Evolutionary conservation across 2,329 filamentous ascomycete species (phyloP).

Genomic region (Nemania sp.): DNA sequence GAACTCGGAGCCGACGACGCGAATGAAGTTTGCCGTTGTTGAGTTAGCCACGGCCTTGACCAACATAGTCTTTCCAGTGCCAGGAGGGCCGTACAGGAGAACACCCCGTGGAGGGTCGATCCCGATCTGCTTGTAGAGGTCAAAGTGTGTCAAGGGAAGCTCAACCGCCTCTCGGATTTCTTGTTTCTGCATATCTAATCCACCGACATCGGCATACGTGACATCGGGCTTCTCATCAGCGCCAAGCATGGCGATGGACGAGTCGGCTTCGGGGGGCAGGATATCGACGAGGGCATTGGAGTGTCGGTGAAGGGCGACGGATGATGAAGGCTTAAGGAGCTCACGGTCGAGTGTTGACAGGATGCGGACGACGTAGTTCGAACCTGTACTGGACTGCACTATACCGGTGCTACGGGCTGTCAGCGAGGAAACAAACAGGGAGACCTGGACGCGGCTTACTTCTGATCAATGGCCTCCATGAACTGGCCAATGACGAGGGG

Average conservation of each 20-base stretch:
- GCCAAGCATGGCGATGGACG: constrained; percentile 97
- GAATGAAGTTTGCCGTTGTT: constrained; percentile 97
- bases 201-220: constrained; percentile 97
- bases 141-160: constrained; percentile 95
- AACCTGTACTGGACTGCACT: constrained; percentile 97
- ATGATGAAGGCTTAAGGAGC: constrained; percentile 96
- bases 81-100: constrained; percentile 93
- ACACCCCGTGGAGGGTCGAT: constrained; percentile 98
- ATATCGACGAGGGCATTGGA: constrained; percentile 99
- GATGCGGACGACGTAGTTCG: constrained; percentile 98
- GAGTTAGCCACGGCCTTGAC: constrained; percentile 99
- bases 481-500: constrained; percentile 98
- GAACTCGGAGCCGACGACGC: constrained; percentile 97
- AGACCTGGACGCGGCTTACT: constrained; percentile 67
- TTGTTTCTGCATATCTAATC: constrained; percentile 99
- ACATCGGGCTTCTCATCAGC: constrained; percentile 98
- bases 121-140: constrained; percentile 98
- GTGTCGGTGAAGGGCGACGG: constrained; percentile 96
- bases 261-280: constrained; percentile 97
- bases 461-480: constrained; percentile 99
- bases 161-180: constrained; percentile 98
- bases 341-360: constrained; percentile 98
- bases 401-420: constrained; percentile 81
- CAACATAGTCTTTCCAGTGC: constrained; percentile 88
- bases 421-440: constrained; percentile 10